A percentile compares a stretch with the other conserved stretches of the same genome.
Evolutionary conservation across 805 yeast species (phyloP).

Genomic region (Saccharomycodes ludwigii): DNA sequence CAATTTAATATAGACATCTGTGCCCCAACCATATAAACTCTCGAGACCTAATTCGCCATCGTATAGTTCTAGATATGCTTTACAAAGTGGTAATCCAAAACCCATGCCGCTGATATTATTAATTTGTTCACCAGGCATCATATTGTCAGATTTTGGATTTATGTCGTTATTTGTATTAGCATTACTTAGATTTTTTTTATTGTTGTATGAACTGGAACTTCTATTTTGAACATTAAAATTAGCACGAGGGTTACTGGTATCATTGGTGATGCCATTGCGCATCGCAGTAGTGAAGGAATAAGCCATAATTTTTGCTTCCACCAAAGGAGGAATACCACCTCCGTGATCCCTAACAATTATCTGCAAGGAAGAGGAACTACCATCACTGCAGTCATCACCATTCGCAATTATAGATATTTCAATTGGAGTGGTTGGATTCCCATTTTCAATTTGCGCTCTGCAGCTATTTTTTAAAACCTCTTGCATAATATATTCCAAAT

Average conservation of each 20-base stretch:
- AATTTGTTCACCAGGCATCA: constrained; percentile 61
- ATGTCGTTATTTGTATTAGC: too few relatives aligned
- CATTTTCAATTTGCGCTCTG: constrained; percentile 75
- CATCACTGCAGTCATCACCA: constrained; percentile 8
- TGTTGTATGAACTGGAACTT: too few relatives aligned
- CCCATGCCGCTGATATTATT: constrained; percentile 86
- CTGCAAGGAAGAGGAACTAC: constrained; percentile 28
- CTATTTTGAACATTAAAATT: too few relatives aligned
- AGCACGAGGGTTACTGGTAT: constrained; percentile 42
- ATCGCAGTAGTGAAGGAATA: constrained; percentile 80
- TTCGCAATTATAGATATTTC: constrained; percentile 28
- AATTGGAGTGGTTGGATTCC: constrained; percentile 28
- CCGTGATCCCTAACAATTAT: constrained; percentile 78
- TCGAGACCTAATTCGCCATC: constrained; percentile 61
- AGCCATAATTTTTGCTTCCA: constrained; percentile 60
- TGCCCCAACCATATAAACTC: constrained; percentile 66
- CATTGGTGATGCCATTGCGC: too few relatives aligned
- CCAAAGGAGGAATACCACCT: constrained; percentile 67
- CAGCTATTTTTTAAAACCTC: constrained; percentile 82
- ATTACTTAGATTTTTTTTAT: too few relatives aligned
- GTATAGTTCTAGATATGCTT: constrained; percentile 61
- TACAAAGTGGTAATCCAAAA: constrained; percentile 79
- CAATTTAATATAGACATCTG: constrained; percentile 55
- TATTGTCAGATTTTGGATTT: constrained; percentile 38
- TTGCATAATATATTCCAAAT: constrained; percentile 75